Percentiles rank a stretch among this genome's conserved stretches.
Evolutionary conservation across 179 eudicot genomes (phyloP).

Genomic region (Spergularia azorica): DNA sequence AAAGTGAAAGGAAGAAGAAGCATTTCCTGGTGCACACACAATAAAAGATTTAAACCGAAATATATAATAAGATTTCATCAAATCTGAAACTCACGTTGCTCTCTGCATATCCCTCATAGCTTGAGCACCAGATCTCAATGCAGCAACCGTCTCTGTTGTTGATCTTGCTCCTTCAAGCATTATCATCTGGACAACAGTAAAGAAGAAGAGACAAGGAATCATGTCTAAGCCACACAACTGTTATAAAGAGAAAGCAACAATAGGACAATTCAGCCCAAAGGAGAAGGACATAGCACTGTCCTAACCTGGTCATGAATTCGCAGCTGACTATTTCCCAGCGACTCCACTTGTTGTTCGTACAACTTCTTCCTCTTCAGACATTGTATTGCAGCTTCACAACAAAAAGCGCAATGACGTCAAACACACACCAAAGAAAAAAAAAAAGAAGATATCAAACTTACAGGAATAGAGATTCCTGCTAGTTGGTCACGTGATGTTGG

Average conservation of each 20-base stretch:
- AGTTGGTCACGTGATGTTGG: not conserved
- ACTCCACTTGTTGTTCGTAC: constrained; percentile 43
- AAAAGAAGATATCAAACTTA: not conserved
- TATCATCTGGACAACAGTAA: constrained; percentile 55
- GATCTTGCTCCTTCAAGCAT: constrained; percentile 92
- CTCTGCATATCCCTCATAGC: constrained; percentile 95
- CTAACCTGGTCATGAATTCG: too few relatives aligned
- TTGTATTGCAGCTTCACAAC: constrained; percentile 39
- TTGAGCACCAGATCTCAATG: too few relatives aligned
- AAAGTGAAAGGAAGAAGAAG: too few relatives aligned
- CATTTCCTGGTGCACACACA: not conserved
- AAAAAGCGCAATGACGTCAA: constrained; percentile 10
- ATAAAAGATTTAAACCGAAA: not conserved
- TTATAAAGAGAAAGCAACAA: not conserved
- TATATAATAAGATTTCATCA: not conserved
- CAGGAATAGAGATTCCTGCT: not conserved
- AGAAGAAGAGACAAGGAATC: not conserved
- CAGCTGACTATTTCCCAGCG: constrained; percentile 5
- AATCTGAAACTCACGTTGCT: constrained; percentile 62
- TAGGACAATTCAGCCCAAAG: too few relatives aligned
- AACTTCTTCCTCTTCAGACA: constrained; percentile 44
- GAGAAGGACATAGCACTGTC: too few relatives aligned
- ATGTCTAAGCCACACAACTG: not conserved
- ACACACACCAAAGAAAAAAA: not conserved
- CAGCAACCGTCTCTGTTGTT: constrained; percentile 89